Percentiles rank a stretch among this genome's conserved stretches.
phyloP scores from a whole-genome alignment of 2,329 filamentous ascomycete genomes.

The Rhynchosporium graminicola region DNA sequence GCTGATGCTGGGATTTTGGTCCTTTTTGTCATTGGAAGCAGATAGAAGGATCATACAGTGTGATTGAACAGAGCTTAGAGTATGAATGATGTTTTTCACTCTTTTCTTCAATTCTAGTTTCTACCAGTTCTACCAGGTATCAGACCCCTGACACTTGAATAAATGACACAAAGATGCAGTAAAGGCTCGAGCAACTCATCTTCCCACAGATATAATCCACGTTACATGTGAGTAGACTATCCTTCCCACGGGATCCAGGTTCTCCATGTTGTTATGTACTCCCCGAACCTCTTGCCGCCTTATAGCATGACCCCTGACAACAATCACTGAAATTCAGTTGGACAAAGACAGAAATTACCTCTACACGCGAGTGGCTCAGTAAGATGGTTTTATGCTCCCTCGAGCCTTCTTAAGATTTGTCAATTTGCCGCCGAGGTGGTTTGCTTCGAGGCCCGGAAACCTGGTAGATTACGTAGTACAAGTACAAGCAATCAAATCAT shows the following conservation, averaged over 20 bases:
- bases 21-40: too few species aligned
- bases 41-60: too few species aligned
- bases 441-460: not conserved
- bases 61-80: too few species aligned
- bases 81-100: not conserved
- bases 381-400: not conserved
- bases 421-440: not conserved
- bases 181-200: too few species aligned
- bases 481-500: not conserved
- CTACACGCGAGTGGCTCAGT: not conserved
- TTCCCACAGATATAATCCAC: too few species aligned
- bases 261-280: not conserved
- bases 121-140: not conserved
- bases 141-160: too few species aligned
- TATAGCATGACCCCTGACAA: not conserved
- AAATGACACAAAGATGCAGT: too few species aligned
- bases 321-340: not conserved
- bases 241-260: not conserved
- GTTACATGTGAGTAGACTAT: not conserved
- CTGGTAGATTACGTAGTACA: conserved; percentile 2
- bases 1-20: too few species aligned
- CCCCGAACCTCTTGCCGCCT: not conserved
- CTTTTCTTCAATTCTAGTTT: not conserved
- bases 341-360: conserved; percentile 2
- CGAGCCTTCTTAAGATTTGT: not conserved